A percentile compares a stretch with the other conserved stretches of the same genome.
phyloP scores from a whole-genome alignment of 2,329 filamentous ascomycete genomes.

The Apiospora rasikravindrae region DNA sequence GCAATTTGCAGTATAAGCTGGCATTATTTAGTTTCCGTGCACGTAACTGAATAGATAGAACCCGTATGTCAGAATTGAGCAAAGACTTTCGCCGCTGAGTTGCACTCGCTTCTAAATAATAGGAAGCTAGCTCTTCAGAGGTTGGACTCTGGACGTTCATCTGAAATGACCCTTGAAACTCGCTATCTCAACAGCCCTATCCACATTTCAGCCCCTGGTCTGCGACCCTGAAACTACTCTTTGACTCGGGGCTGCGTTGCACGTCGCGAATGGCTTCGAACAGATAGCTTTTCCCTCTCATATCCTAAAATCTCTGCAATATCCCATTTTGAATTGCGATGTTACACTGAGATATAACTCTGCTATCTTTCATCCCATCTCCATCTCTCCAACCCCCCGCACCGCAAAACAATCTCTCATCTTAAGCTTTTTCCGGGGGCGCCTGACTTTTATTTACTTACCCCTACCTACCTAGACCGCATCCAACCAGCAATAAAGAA shows the following conservation, averaged over 20 bases:
- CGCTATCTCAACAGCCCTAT: constrained; percentile 1
- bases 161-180: constrained; percentile 15
- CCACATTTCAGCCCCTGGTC: constrained; percentile 9
- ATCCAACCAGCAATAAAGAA: not conserved
- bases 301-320: not conserved
- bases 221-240: constrained; percentile 7
- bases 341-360: not conserved
- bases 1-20: not conserved
- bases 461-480: not conserved
- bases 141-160: not conserved
- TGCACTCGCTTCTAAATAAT: not conserved
- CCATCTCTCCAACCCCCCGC: not conserved
- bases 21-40: not conserved
- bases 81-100: not conserved
- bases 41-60: not conserved
- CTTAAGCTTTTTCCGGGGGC: not conserved
- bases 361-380: not conserved
- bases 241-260: constrained; percentile 6
- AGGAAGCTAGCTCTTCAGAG: not conserved
- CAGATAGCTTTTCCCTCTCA: not conserved
- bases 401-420: not conserved
- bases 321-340: not conserved
- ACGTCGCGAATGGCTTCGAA: not conserved
- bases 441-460: not conserved
- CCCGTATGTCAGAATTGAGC: not conserved